Evolutionary conservation across 805 yeast genomes (phyloP).

Genomic region (Lipomyces yamanashiensis): DNA sequence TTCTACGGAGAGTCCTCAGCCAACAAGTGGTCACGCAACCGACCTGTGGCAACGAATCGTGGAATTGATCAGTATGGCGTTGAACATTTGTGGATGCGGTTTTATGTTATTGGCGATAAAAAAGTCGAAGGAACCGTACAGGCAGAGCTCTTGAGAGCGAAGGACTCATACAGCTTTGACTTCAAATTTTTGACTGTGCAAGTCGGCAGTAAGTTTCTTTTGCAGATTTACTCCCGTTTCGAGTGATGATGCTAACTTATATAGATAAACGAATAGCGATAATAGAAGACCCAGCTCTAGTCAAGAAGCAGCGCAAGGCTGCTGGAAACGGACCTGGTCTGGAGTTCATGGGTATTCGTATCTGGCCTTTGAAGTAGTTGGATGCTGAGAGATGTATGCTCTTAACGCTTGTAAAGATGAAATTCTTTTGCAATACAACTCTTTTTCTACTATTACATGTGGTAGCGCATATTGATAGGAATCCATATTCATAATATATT

Average conservation of each 20-base stretch:
- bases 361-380: constrained; percentile 19
- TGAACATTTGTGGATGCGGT: constrained; percentile 76
- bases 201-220: constrained; percentile 21
- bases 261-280: constrained; percentile 20
- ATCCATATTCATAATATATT: too few species aligned
- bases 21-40: constrained; percentile 82
- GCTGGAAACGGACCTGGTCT: constrained; percentile 11
- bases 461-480: too few species aligned
- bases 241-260: not conserved
- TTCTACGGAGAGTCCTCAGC: constrained; percentile 73
- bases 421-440: too few species aligned
- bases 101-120: constrained; percentile 70
- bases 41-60: constrained; percentile 66
- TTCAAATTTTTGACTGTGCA: constrained; percentile 70
- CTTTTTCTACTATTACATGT: too few species aligned
- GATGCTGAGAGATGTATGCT: not conserved
- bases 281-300: constrained; percentile 16
- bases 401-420: not conserved
- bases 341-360: constrained; percentile 21
- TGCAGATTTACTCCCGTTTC: not conserved
- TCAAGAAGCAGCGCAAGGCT: constrained; percentile 9
- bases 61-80: constrained; percentile 67
- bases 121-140: constrained; percentile 64
- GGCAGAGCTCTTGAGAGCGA: constrained; percentile 62
- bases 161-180: constrained; percentile 58